Evolutionary conservation across 768 basidiomycete genomes (phyloP).

Genomic region (Lentinula sp.): DNA sequence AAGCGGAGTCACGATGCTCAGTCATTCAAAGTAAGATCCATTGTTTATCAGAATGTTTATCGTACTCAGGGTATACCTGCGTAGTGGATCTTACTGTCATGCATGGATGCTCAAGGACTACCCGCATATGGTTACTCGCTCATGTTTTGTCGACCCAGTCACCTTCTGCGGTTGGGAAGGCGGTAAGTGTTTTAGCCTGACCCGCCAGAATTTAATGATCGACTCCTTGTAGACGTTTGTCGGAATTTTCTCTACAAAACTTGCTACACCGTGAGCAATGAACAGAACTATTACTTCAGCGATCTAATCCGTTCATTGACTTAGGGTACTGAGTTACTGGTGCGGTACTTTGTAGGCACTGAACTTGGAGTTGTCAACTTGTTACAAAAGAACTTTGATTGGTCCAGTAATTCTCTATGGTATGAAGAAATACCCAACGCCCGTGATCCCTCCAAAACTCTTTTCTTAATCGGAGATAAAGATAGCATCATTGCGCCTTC

Average conservation of each 20-base stretch:
- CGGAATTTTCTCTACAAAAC: slow-evolving; percentile 83
- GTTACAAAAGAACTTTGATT: slow-evolving; percentile 78
- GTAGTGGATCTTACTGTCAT: slow-evolving; percentile 75
- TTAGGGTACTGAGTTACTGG: slow-evolving; percentile 72
- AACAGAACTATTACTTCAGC: not conserved
- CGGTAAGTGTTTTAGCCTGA: slow-evolving; percentile 37
- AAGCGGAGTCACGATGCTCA: slow-evolving; percentile 69
- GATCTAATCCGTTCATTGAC: not conserved
- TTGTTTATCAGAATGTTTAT: slow-evolving; percentile 1
- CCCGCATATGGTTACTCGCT: slow-evolving; percentile 63
- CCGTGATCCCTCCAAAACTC: slow-evolving; percentile 53
- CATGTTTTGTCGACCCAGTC: slow-evolving; percentile 89
- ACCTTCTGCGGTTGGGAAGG: slow-evolving; percentile 95
- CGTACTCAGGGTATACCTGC: not conserved
- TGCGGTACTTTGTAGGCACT: slow-evolving; percentile 83
- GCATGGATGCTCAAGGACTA: slow-evolving; percentile 85
- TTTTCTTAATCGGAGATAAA: slow-evolving; percentile 78
- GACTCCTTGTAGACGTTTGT: slow-evolving; percentile 54
- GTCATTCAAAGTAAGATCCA: slow-evolving; percentile 81
- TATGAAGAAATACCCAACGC: slow-evolving; percentile 86
- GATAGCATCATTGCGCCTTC: slow-evolving; percentile 75
- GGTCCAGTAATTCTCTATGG: slow-evolving; percentile 85
- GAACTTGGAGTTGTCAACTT: slow-evolving; percentile 88
- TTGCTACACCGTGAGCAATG: slow-evolving; percentile 50
- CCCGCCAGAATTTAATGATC: not conserved